Conservation (phyloP, 2,329 filamentous ascomycete species). For the Fusarium drepaniforme region DNA sequence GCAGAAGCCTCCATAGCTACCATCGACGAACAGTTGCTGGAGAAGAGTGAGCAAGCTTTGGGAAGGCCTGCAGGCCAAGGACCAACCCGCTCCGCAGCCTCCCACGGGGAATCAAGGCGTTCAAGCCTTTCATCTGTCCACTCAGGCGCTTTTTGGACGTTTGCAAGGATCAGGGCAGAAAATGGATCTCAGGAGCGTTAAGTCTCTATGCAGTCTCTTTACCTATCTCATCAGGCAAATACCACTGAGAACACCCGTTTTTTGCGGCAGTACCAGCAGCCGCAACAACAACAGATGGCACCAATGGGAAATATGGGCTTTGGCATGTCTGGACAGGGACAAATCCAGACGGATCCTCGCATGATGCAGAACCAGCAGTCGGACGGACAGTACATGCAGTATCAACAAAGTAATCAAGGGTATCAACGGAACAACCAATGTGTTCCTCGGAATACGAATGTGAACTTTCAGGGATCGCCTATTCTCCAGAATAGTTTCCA, state of each 20-base stretch:
- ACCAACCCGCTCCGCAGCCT: conserved; percentile 13
- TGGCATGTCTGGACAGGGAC: neutral
- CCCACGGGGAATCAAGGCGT: conserved; percentile 13
- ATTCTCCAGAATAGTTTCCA: neutral
- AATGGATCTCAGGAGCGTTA: neutral
- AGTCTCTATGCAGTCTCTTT: neutral
- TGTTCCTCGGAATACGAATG: neutral
- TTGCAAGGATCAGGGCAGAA: neutral
- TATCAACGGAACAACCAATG: neutral
- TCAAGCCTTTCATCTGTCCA: neutral
- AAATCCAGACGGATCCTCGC: neutral
- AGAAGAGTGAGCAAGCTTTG: conserved; percentile 25
- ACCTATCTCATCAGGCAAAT: neutral
- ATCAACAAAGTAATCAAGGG: neutral
- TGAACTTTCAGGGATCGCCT: neutral
- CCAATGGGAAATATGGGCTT: neutral
- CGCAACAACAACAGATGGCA: neutral
- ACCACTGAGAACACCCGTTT: neutral
- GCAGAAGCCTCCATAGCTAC: conserved; percentile 35
- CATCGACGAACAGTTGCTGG: conserved; percentile 25
- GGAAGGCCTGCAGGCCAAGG: conserved; percentile 10
- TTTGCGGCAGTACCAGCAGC: neutral
- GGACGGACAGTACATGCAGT: neutral
- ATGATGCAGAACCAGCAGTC: neutral
- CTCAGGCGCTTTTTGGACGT: neutral